Evolutionary conservation across 768 basidiomycete species (phyloP).

Genomic region (Trametes elegans): DNA sequence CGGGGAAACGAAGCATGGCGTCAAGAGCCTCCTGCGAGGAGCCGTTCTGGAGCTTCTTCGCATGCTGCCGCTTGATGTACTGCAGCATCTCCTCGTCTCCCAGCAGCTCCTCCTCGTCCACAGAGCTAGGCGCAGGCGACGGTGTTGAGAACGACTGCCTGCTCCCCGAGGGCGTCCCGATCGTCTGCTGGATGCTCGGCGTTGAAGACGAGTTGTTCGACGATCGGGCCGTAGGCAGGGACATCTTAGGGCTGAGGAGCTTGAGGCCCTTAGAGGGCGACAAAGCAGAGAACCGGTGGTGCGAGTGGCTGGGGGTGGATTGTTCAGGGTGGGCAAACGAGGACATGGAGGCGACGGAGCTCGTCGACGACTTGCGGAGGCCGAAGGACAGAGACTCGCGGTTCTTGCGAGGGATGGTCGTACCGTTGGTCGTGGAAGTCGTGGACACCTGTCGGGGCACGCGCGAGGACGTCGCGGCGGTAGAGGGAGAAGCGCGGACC

Average conservation of each 20-base stretch:
- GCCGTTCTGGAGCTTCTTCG: slow-evolving; percentile 81
- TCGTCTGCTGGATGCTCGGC: slow-evolving; percentile 52
- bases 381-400: slow-evolving; percentile 82
- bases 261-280: slow-evolving; percentile 86
- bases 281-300: slow-evolving; percentile 75
- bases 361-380: slow-evolving; percentile 78
- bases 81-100: slow-evolving; percentile 98
- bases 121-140: slow-evolving; percentile 72
- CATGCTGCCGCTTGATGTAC: slow-evolving; percentile 87
- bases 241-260: slow-evolving; percentile 75
- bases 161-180: slow-evolving; percentile 64
- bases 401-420: slow-evolving; percentile 60
- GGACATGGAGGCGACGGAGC: slow-evolving; percentile 70
- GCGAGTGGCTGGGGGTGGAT: slow-evolving; percentile 34
- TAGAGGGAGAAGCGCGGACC: slow-evolving; percentile 60
- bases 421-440: slow-evolving; percentile 43
- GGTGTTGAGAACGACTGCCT: slow-evolving; percentile 79
- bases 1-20: slow-evolving; percentile 87
- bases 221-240: slow-evolving; percentile 53
- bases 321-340: slow-evolving; percentile 41
- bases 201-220: slow-evolving; percentile 47
- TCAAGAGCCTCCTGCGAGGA: slow-evolving; percentile 87
- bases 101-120: slow-evolving; percentile 82
- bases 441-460: slow-evolving; percentile 64
- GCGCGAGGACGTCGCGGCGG: slow-evolving; percentile 47